phyloP scores from a whole-genome alignment of 306 rosid species.

The Cucurbita ficifolia region DNA sequence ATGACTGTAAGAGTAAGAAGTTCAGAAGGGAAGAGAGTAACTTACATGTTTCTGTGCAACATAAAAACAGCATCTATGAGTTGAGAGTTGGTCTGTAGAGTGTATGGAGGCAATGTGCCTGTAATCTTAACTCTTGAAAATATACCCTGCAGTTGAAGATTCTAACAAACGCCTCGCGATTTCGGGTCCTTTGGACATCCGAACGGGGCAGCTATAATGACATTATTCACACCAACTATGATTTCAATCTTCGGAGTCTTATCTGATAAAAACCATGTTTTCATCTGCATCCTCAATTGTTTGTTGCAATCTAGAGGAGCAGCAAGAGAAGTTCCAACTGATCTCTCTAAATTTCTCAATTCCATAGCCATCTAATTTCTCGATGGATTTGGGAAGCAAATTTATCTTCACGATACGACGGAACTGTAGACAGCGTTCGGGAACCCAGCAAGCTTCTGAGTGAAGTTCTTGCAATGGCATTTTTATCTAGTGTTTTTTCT shows the following conservation, averaged over 20 bases:
- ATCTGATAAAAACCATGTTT: slow-evolving; percentile 1
- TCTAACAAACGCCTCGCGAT: slow-evolving; percentile 25
- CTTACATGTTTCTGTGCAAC: slow-evolving; percentile 13
- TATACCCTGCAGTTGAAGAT: slow-evolving; percentile 15
- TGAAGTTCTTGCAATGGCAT: slow-evolving; percentile 16
- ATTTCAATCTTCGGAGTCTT: not conserved
- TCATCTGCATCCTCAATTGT: slow-evolving; percentile 9
- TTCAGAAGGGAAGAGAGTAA: slow-evolving; percentile 14
- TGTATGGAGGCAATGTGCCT: slow-evolving; percentile 30
- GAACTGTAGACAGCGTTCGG: slow-evolving; percentile 18
- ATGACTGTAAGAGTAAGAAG: not conserved
- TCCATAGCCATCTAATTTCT: slow-evolving; percentile 65
- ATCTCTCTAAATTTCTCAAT: slow-evolving; percentile 24
- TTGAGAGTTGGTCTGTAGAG: slow-evolving; percentile 48
- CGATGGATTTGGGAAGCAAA: slow-evolving; percentile 32
- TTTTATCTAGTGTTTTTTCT: not conserved
- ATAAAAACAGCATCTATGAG: slow-evolving; percentile 66
- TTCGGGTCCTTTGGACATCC: slow-evolving; percentile 37
- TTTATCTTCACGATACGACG: slow-evolving; percentile 26
- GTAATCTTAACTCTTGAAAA: slow-evolving; percentile 19
- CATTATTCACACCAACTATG: not conserved
- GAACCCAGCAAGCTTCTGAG: slow-evolving; percentile 24
- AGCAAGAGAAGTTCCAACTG: slow-evolving; percentile 24
- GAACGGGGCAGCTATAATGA: slow-evolving; percentile 31
- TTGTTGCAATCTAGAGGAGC: slow-evolving; percentile 13